phyloP scores from a whole-genome alignment of 345 rosid genomes.

The Rubroshorea leprosula region DNA sequence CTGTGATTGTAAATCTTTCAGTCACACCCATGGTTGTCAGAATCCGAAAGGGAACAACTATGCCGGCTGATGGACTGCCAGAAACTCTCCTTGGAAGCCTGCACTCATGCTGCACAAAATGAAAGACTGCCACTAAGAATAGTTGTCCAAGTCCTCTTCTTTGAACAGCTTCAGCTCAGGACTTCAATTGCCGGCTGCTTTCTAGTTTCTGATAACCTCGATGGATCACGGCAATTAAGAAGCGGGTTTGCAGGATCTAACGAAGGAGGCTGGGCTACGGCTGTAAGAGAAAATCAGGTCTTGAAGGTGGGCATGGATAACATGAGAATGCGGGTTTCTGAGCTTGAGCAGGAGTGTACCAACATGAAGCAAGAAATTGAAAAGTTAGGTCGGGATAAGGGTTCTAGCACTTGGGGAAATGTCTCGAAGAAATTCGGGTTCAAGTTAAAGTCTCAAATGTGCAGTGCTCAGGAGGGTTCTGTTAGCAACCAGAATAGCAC shows the following conservation, averaged over 20 bases:
- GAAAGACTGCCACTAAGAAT: conserved; percentile 89
- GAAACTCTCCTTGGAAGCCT: conserved; percentile 94
- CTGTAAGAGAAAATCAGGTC: conserved; percentile 93
- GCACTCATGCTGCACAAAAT: conserved; percentile 97
- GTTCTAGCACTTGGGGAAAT: conserved; percentile 48
- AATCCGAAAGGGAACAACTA: conserved; percentile 88
- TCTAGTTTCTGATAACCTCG: conserved; percentile 88
- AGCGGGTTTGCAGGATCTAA: conserved; percentile 63
- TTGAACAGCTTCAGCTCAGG: conserved; percentile 99
- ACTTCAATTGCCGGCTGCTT: conserved; percentile 96
- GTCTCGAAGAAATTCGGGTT: conserved; percentile 71
- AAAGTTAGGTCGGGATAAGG: conserved; percentile 53
- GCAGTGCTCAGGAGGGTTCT: conserved; percentile 90
- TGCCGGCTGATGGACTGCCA: conserved; percentile 92
- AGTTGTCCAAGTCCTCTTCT: conserved; percentile 91
- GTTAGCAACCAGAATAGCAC: conserved; percentile 57
- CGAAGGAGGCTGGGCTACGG: conserved; percentile 88
- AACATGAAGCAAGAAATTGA: conserved; percentile 91
- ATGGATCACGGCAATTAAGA: conserved; percentile 80
- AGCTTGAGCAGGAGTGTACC: conserved; percentile 78
- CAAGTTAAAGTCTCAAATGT: conserved; percentile 90
- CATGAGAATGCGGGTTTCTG: conserved; percentile 88
- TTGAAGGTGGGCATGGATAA: conserved; percentile 94
- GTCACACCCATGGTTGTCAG: conserved; percentile 96
- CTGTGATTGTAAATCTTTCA: conserved; percentile 29